These are phyloP conservation scores for Piper longum DNA, from an alignment of 164 flowering plant genomes.

Conservation along the genomic window DNA sequence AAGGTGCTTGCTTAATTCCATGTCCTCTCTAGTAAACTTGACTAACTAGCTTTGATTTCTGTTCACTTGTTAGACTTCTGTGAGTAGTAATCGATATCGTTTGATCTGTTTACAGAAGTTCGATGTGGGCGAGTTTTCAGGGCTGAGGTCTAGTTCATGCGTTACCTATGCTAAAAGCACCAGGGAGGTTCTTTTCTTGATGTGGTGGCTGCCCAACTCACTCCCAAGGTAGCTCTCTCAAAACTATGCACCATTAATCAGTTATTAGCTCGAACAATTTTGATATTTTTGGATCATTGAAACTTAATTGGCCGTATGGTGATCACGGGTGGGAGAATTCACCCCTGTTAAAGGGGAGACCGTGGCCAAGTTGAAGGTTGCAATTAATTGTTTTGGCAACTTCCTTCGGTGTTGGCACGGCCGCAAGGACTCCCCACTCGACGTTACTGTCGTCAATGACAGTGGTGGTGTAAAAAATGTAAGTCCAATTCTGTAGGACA, in stretches of 20 bases:
- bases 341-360: slow-evolving; percentile 42
- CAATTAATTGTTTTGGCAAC: slow-evolving; percentile 88
- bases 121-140: slow-evolving; percentile 64
- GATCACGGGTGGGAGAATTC: slow-evolving; percentile 27
- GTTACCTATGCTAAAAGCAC: slow-evolving; percentile 36
- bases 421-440: slow-evolving; percentile 76
- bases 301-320: neutral
- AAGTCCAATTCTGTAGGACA: slow-evolving; percentile 18
- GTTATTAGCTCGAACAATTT: neutral
- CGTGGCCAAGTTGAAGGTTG: slow-evolving; percentile 81
- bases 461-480: slow-evolving; percentile 95
- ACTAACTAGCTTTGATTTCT: neutral
- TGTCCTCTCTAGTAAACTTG: neutral
- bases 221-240: slow-evolving; percentile 38
- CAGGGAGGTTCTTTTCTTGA: slow-evolving; percentile 58
- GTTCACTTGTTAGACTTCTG: neutral
- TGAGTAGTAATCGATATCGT: neutral
- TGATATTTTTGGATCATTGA: neutral
- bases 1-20: slow-evolving; percentile 29
- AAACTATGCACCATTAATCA: neutral
- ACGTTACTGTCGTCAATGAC: slow-evolving; percentile 82
- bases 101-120: slow-evolving; percentile 32
- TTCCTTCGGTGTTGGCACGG: slow-evolving; percentile 99
- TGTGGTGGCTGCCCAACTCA: slow-evolving; percentile 55
- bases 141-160: slow-evolving; percentile 44